Percentiles rank a stretch among this genome's conserved stretches.
These are phyloP conservation scores for Rauvolfia tetraphylla DNA, from an alignment of 257 asterid species.

Conservation along the genomic window DNA sequence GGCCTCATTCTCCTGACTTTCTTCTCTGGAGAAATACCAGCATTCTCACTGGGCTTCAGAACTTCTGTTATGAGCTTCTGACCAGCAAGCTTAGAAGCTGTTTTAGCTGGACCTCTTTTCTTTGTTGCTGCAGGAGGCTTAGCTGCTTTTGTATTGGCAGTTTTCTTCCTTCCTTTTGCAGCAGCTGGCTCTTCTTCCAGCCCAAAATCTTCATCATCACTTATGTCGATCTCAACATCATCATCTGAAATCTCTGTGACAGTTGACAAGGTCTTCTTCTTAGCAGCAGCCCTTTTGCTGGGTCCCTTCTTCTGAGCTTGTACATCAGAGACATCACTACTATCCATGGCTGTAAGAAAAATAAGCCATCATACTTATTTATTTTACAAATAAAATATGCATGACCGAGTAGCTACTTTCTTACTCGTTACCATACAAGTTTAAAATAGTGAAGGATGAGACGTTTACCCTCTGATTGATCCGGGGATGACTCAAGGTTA, in stretches of 20 bases:
- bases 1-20: conserved; percentile 81
- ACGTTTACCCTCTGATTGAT: conserved; percentile 50
- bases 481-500: conserved; percentile 86
- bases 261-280: conserved; percentile 39
- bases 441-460: neutral
- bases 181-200: conserved; percentile 27
- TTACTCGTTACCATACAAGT: neutral
- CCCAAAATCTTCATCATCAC: conserved; percentile 43
- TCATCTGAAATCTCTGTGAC: conserved; percentile 42
- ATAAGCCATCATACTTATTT: neutral
- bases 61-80: conserved; percentile 77
- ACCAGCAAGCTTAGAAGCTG: conserved; percentile 35
- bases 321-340: conserved; percentile 23
- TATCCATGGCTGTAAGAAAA: conserved; percentile 39
- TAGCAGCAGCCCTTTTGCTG: conserved; percentile 43
- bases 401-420: neutral
- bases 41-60: conserved; percentile 44
- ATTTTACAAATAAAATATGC: neutral
- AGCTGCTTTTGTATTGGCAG: conserved; percentile 38
- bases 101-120: conserved; percentile 48
- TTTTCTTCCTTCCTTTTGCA: conserved; percentile 46
- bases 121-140: conserved; percentile 53
- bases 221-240: conserved; percentile 30
- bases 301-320: conserved; percentile 47
- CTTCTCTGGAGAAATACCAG: conserved; percentile 58